Base-by-base conservation (phyloP, 768 basidiomycete genomes). In the Fibroporia radiculosa region DNA sequence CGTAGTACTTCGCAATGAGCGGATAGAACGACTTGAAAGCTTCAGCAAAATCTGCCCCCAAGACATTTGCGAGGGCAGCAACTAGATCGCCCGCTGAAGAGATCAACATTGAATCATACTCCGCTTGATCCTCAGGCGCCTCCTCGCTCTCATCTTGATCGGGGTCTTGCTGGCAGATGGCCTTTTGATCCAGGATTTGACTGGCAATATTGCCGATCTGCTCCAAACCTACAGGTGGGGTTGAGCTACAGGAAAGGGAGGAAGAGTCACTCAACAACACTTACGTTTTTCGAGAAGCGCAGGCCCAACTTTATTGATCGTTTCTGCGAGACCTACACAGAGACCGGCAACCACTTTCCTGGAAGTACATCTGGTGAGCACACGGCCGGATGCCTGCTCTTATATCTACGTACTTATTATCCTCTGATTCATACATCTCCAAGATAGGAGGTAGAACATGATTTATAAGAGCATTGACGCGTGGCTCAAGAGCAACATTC, bases 91-190 rank as follows among this genome's bases (percentile, higher is more conserved):
- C 86, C 22, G 95, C 95, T 20, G 93, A 83, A 22, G 89, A 88
- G 59, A 98, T 87, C 47, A 99, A 75, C 44, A 96, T 88, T 3
- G 93, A 89, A 61, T 99, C 96, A 61, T 92, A 95, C 68, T 99
- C 96, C 1, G 93, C 93, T 57, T 86, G 84, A 51, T 90, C 89
- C 61, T 90, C 88, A 6, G 82, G 84, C 20, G 83, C 84, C 55
- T 89, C 88, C 20, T 87, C 87, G 3, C 75, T 75, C 52, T 91
- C 89, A 53, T 92, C 92, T 52, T 88, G 86, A 59, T 95, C 93
- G 37, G 93, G 91, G 57, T 95, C 92, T 62, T 93, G 86, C 64
- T 99, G 96, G 68, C 95, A 98, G 54, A 91, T 76, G 0, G 93
- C 89, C 67, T 95, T 96, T 65, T 92, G 86, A 61, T 93, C 89